phyloP scores from a whole-genome alignment of 1,284 basidiomycete genomes.

The Meripilus lineatus region DNA sequence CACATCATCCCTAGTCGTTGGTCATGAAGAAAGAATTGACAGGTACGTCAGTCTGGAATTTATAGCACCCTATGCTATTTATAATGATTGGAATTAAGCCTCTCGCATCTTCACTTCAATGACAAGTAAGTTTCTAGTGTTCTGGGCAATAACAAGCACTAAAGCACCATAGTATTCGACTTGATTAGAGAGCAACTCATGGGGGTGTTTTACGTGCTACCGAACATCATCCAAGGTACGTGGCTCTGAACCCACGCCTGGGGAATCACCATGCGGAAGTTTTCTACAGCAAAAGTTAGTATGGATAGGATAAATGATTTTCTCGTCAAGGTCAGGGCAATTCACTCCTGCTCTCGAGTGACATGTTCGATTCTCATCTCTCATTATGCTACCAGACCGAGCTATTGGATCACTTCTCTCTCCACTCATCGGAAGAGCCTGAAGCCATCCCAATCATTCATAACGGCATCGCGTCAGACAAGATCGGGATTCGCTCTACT shows the following conservation, averaged over 20 bases:
- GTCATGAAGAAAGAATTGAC: slow-evolving; percentile 28
- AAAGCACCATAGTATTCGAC: slow-evolving; percentile 28
- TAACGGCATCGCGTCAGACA: slow-evolving; percentile 11
- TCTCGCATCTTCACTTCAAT: slow-evolving; percentile 37
- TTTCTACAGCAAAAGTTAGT: slow-evolving; percentile 37
- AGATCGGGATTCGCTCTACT: slow-evolving; percentile 38
- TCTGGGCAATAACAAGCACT: not conserved
- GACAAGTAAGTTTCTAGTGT: slow-evolving; percentile 20
- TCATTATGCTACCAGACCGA: slow-evolving; percentile 36
- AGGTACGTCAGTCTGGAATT: slow-evolving; percentile 15
- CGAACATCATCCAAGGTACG: slow-evolving; percentile 28
- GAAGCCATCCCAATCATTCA: slow-evolving; percentile 5
- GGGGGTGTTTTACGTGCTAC: slow-evolving; percentile 25
- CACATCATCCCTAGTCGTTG: slow-evolving; percentile 28
- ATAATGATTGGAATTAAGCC: slow-evolving; percentile 25
- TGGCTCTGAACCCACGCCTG: slow-evolving; percentile 3
- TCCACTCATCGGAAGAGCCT: slow-evolving; percentile 25
- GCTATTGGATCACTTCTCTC: slow-evolving; percentile 41
- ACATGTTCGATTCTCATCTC: not conserved
- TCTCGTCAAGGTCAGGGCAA: slow-evolving; percentile 35
- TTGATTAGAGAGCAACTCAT: slow-evolving; percentile 28
- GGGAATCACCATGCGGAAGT: slow-evolving; percentile 10
- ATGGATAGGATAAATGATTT: slow-evolving; percentile 44
- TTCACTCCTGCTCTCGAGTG: not conserved
- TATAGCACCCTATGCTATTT: no score